Conservation (phyloP, 2,329 filamentous ascomycete genomes). For the Xylariaceae sp. region DNA sequence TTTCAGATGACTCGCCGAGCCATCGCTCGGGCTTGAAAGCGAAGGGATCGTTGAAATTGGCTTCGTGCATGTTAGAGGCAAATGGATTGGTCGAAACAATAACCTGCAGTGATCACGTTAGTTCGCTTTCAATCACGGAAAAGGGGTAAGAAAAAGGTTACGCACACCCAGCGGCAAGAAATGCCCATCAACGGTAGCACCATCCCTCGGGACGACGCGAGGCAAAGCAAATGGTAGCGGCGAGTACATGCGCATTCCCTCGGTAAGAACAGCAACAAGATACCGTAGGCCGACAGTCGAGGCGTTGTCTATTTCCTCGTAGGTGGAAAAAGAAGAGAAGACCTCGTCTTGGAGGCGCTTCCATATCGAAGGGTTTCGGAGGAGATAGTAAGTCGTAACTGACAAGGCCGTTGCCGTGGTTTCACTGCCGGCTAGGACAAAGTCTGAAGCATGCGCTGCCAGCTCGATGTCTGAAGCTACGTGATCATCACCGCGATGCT, state of each 20-base stretch:
- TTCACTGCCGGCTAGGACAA: constrained; percentile 26
- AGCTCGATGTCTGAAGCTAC: constrained; percentile 24
- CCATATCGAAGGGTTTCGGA: constrained; percentile 11
- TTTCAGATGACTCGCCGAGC: constrained; percentile 9
- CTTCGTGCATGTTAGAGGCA: constrained; percentile 16
- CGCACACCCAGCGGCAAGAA: constrained; percentile 21
- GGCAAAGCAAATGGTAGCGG: constrained; percentile 18
- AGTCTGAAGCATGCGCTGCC: constrained; percentile 27
- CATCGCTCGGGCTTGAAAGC: constrained; percentile 22
- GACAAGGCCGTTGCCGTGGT: constrained; percentile 5
- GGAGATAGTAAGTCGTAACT: constrained; percentile 18
- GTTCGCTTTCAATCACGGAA: background rate
- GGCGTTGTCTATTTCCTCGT: constrained; percentile 14
- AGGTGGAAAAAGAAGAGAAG: constrained; percentile 13
- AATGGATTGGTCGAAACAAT: constrained; percentile 20
- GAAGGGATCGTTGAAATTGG: constrained; percentile 14
- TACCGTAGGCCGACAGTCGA: constrained; percentile 12
- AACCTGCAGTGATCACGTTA: constrained; percentile 6
- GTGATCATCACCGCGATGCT: constrained; percentile 16
- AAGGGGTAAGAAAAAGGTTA: background rate
- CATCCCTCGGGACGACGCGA: constrained; percentile 14
- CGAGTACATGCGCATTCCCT: constrained; percentile 20
- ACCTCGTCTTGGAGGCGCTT: constrained; percentile 16
- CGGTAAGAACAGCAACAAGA: constrained; percentile 14
- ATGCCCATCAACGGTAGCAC: constrained; percentile 17